These are phyloP conservation scores for Claviceps paspali DNA, from an alignment of 2,329 filamentous ascomycete genomes.

Conservation along the genomic window DNA sequence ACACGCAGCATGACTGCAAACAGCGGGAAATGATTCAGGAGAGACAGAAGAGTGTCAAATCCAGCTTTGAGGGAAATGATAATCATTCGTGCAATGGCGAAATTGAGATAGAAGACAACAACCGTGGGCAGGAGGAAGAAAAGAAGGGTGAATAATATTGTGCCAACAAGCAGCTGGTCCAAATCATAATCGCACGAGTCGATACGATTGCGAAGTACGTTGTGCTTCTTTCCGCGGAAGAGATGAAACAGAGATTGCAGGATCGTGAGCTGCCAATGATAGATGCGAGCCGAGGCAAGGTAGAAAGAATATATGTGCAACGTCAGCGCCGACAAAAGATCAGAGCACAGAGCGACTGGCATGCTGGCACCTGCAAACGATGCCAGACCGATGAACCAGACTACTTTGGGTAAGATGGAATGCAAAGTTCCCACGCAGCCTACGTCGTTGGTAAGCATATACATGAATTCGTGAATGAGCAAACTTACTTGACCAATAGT, in stretches of 20 bases:
- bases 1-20: conserved; percentile 93
- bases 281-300: conserved; percentile 89
- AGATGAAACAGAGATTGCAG: conserved; percentile 96
- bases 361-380: conserved; percentile 93
- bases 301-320: conserved; percentile 98
- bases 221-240: conserved; percentile 95
- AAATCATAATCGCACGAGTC: conserved; percentile 98
- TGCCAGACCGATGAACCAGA: conserved; percentile 87
- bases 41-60: conserved; percentile 83
- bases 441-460: conserved; percentile 18
- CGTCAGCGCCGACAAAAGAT: conserved; percentile 79
- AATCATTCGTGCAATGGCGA: conserved; percentile 83
- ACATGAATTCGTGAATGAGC: too few species aligned
- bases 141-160: conserved; percentile 87
- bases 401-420: conserved; percentile 68
- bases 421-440: conserved; percentile 63
- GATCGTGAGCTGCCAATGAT: conserved; percentile 96
- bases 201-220: conserved; percentile 90
- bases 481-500: conserved; percentile 83
- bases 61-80: conserved; percentile 87
- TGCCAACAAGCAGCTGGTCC: conserved; percentile 89
- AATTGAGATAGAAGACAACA: conserved; percentile 91
- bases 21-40: conserved; percentile 90
- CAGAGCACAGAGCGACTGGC: conserved; percentile 90
- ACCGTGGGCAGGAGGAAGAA: conserved; percentile 93